phyloP scores from a whole-genome alignment of 306 rosid genomes.

The Acacia melanoxylon region DNA sequence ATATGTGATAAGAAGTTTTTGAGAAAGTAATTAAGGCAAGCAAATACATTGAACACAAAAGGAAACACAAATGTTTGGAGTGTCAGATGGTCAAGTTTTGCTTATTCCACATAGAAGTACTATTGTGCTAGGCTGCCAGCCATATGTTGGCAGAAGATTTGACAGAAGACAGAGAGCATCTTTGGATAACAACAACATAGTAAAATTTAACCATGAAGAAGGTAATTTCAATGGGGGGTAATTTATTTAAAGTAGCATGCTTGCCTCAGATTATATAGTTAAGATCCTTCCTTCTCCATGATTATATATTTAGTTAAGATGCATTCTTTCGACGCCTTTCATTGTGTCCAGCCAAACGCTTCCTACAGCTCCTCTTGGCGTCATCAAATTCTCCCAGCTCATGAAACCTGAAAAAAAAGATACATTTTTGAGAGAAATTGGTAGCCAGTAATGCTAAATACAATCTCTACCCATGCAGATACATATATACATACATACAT shows the following conservation, averaged over 20 bases:
- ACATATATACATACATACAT: neutral
- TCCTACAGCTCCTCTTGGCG: constrained; percentile 81
- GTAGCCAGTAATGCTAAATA: neutral
- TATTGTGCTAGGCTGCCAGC: neutral
- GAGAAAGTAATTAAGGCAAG: neutral
- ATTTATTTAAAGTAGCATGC: constrained; percentile 34
- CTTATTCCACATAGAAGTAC: constrained; percentile 1
- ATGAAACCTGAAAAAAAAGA: constrained; percentile 62
- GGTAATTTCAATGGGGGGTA: constrained; percentile 11
- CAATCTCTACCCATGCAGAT: neutral
- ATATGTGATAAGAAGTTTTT: neutral
- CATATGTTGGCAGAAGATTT: constrained; percentile 29
- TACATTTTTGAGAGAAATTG: neutral
- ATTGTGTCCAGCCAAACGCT: constrained; percentile 93
- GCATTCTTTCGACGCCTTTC: constrained; percentile 82
- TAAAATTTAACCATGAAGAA: constrained; percentile 11
- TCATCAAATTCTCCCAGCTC: constrained; percentile 78
- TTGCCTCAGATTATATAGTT: constrained; percentile 11
- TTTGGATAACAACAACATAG: neutral
- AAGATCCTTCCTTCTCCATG: constrained; percentile 43
- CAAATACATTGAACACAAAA: neutral
- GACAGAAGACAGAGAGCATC: constrained; percentile 88
- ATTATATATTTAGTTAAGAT: constrained; percentile 35
- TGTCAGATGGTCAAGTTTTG: neutral
- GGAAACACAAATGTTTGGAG: neutral